Conservation (phyloP, 2,329 filamentous ascomycete genomes). For the Colletotrichum magnum region DNA sequence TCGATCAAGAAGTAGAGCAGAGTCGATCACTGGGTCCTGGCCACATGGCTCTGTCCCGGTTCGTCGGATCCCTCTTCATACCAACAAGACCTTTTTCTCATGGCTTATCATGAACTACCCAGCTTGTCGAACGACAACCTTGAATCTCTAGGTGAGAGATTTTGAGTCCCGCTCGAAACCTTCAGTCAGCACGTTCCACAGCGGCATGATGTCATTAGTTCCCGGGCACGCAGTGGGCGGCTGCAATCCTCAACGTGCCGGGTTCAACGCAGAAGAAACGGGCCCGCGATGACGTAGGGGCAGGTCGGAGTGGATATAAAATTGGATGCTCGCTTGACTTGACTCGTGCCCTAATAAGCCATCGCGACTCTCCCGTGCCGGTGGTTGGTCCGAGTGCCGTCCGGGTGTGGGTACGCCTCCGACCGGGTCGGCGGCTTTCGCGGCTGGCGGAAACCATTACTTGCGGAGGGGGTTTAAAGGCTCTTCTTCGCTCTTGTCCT, state of each 20-base stretch:
- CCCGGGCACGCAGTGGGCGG: constrained; percentile 13
- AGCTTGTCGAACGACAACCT: background rate
- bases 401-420: constrained; percentile 16
- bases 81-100: too few relatives aligned
- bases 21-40: background rate
- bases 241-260: constrained; percentile 11
- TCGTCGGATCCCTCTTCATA: too few relatives aligned
- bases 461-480: background rate
- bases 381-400: constrained; percentile 27
- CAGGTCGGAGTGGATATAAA: constrained; percentile 20
- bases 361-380: constrained; percentile 2
- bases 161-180: constrained; percentile 20
- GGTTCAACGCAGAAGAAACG: constrained; percentile 20
- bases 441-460: constrained; percentile 12
- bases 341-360: constrained; percentile 11
- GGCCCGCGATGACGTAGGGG: constrained; percentile 17
- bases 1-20: background rate
- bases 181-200: constrained; percentile 15
- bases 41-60: too few relatives aligned
- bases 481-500: too few relatives aligned
- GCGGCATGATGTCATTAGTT: constrained; percentile 38
- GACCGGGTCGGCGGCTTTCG: constrained; percentile 17
- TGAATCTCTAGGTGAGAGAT: constrained; percentile 16
- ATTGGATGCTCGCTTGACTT: constrained; percentile 18
- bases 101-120: background rate